Conservation (phyloP, 306 rosid species). For the Prosopis cineraria region DNA sequence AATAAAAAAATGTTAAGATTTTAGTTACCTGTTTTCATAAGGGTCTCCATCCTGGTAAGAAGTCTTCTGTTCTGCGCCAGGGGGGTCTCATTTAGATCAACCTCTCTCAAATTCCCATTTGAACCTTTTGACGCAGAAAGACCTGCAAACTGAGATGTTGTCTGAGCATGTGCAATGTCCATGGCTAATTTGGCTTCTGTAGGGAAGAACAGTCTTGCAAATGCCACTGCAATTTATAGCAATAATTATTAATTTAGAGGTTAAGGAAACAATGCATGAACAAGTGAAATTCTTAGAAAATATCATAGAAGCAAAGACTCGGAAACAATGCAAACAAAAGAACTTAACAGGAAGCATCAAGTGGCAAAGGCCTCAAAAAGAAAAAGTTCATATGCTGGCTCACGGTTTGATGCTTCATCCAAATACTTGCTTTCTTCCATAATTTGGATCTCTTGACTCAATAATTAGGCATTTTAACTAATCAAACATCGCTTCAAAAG, state of each 20-base stretch:
- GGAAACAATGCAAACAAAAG: background rate
- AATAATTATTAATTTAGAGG: slow-evolving; percentile 19
- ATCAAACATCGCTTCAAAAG: background rate
- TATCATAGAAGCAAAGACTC: background rate
- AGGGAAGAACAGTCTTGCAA: slow-evolving; percentile 80
- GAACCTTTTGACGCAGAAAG: slow-evolving; percentile 56
- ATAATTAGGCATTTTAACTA: slow-evolving; percentile 6
- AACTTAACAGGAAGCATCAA: background rate
- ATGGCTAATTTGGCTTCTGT: slow-evolving; percentile 85
- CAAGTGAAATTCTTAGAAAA: slow-evolving; percentile 16
- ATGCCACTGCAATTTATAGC: slow-evolving; percentile 67
- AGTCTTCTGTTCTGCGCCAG: slow-evolving; percentile 66
- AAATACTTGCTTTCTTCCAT: slow-evolving; percentile 10
- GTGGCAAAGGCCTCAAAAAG: background rate
- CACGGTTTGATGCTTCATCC: background rate
- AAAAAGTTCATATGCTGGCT: background rate
- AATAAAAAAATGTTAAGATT: background rate
- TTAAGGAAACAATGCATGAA: slow-evolving; percentile 16
- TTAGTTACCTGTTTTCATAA: slow-evolving; percentile 76
- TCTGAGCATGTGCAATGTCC: slow-evolving; percentile 75
- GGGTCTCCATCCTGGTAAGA: slow-evolving; percentile 61
- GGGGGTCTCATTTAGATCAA: slow-evolving; percentile 90
- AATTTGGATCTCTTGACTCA: background rate
- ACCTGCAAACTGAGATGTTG: slow-evolving; percentile 54
- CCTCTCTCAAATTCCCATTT: slow-evolving; percentile 71